Conservation (phyloP, 495 filamentous ascomycete species). For the Penicillium maclennaniae region DNA sequence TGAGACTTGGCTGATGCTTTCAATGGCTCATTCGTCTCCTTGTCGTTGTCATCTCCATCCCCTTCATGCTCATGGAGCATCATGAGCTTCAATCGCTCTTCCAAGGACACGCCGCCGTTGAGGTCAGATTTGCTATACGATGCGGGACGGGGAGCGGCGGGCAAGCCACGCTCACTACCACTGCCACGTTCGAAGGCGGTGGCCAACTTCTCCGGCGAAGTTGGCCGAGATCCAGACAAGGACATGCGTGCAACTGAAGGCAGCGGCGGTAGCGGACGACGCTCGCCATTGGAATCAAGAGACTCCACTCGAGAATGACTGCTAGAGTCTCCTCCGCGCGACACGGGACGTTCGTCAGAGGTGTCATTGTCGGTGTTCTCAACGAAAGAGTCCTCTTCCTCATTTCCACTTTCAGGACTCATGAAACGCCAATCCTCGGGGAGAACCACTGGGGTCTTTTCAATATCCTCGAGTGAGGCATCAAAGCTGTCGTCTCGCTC, state of each 20-base stretch:
- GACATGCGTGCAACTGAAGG: slow-evolving; percentile 47
- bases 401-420: slow-evolving; percentile 56
- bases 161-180: slow-evolving; percentile 57
- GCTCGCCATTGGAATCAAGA: slow-evolving; percentile 65
- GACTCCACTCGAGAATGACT: slow-evolving; percentile 57
- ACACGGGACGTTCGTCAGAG: slow-evolving; percentile 44
- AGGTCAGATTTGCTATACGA: slow-evolving; percentile 66
- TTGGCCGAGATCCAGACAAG: slow-evolving; percentile 33
- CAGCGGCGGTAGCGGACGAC: slow-evolving; percentile 71
- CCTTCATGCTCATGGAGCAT: slow-evolving; percentile 62
- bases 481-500: slow-evolving; percentile 89
- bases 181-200: slow-evolving; percentile 61
- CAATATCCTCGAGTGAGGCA: slow-evolving; percentile 87
- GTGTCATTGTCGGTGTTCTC: slow-evolving; percentile 59
- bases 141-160: slow-evolving; percentile 60
- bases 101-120: slow-evolving; percentile 68
- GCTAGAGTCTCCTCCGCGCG: slow-evolving; percentile 27
- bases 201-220: slow-evolving; percentile 50
- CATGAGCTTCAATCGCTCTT: slow-evolving; percentile 80
- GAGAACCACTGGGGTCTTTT: slow-evolving; percentile 93
- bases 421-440: slow-evolving; percentile 93
- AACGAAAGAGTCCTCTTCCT: slow-evolving; percentile 66
- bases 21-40: slow-evolving; percentile 4
- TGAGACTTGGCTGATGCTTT: not conserved
- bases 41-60: slow-evolving; percentile 3